phyloP scores from a whole-genome alignment of 768 basidiomycete genomes.

The Paxillus rubicundulus region DNA sequence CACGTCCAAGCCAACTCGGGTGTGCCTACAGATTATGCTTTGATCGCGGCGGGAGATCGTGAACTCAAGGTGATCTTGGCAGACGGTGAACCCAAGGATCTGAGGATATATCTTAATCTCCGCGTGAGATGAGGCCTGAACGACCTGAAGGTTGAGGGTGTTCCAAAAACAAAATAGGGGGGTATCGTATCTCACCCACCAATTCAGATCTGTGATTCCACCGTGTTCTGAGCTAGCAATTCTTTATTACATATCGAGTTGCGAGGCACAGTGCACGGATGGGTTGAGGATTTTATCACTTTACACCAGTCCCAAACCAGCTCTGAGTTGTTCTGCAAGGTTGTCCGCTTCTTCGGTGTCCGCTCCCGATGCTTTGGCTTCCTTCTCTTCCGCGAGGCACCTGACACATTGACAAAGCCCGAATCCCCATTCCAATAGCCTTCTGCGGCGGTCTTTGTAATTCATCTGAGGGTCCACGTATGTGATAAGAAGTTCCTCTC shows the following conservation, averaged over 20 bases:
- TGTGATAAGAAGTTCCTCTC: constrained; percentile 74
- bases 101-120: background rate
- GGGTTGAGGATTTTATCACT: background rate
- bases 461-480: constrained; percentile 66
- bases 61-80: background rate
- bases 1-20: too few relatives aligned
- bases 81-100: background rate
- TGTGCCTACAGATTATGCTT: background rate
- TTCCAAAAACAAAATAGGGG: too few relatives aligned
- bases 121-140: background rate
- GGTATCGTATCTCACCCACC: background rate
- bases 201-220: background rate
- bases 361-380: constrained; percentile 12
- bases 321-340: constrained; percentile 60
- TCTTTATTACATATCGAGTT: background rate
- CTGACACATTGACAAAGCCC: constrained; percentile 64
- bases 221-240: background rate
- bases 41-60: background rate
- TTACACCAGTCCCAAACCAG: constrained; percentile 55
- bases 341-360: constrained; percentile 34
- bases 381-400: constrained; percentile 59
- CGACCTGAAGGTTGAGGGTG: too few relatives aligned
- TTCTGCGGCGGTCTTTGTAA: constrained; percentile 44
- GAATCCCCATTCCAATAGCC: constrained; percentile 73
- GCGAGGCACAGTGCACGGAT: too few relatives aligned